Evolutionary conservation across 2,329 filamentous ascomycete species (phyloP).

Genomic region (Xylariales sp.): DNA sequence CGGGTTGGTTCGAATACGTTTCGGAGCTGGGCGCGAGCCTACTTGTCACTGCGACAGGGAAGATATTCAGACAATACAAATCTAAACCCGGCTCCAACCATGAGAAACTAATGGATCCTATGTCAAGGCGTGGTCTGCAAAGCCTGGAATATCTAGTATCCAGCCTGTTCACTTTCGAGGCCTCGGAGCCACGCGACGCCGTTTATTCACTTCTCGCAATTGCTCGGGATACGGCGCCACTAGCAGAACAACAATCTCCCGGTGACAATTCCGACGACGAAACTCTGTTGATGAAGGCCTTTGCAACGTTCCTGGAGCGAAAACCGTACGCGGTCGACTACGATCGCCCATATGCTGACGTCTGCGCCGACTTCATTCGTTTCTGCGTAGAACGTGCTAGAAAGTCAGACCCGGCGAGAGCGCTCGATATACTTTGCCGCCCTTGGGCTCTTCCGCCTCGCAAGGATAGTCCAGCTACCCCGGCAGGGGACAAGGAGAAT

Average conservation of each 20-base stretch:
- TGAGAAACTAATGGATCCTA: too few relatives aligned
- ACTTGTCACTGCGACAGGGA: constrained; percentile 29
- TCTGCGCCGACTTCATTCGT: constrained; percentile 29
- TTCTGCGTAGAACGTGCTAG: constrained; percentile 22
- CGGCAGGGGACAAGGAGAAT: constrained; percentile 1
- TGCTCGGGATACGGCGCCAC: constrained; percentile 25
- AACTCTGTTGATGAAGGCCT: constrained; percentile 8
- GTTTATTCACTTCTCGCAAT: constrained; percentile 31
- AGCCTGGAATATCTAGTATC: constrained; percentile 32
- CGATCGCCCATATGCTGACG: constrained; percentile 21
- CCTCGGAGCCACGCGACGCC: constrained; percentile 23
- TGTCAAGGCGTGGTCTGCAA: constrained; percentile 17
- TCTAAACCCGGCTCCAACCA: too few relatives aligned
- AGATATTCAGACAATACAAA: constrained; percentile 23
- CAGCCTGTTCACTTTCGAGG: constrained; percentile 26
- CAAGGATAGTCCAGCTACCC: constrained; percentile 2
- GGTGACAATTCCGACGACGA: not conserved
- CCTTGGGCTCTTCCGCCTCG: too few relatives aligned
- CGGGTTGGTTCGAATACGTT: constrained; percentile 29
- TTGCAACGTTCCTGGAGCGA: constrained; percentile 17
- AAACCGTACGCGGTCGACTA: constrained; percentile 30
- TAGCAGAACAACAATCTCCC: constrained; percentile 4
- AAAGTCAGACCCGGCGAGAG: constrained; percentile 16
- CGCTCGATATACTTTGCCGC: constrained; percentile 33
- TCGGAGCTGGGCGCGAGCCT: constrained; percentile 29